Conservation (phyloP, 2,329 filamentous ascomycete species). For the Xylaria hypoxylon region DNA sequence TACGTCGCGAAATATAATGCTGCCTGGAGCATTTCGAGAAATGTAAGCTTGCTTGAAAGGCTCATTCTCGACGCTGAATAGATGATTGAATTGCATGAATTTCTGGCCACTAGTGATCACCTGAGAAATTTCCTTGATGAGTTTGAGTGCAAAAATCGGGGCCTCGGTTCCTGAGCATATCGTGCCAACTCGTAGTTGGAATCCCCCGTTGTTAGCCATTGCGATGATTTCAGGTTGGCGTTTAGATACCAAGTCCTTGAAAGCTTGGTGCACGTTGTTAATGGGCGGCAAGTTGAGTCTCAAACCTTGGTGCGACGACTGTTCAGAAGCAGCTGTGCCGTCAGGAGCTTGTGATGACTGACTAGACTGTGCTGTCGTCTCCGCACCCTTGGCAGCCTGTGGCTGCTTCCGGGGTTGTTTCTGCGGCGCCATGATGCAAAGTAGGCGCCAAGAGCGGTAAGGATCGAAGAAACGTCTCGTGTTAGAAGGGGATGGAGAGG, state of each 20-base stretch:
- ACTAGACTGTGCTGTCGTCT: background rate
- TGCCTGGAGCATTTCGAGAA: slow-evolving; percentile 65
- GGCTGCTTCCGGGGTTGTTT: background rate
- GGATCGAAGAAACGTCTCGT: background rate
- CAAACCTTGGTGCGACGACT: slow-evolving; percentile 30
- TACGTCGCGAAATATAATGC: slow-evolving; percentile 69
- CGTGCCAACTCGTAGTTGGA: slow-evolving; percentile 67
- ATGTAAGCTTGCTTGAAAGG: slow-evolving; percentile 74
- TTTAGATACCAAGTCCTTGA: slow-evolving; percentile 47
- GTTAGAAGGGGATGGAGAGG: background rate
- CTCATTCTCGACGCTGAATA: slow-evolving; percentile 73
- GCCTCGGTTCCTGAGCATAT: slow-evolving; percentile 85
- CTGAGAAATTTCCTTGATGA: slow-evolving; percentile 62
- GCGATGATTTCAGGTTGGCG: slow-evolving; percentile 36
- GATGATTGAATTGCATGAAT: slow-evolving; percentile 62
- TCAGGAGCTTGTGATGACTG: slow-evolving; percentile 3
- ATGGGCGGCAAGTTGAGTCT: slow-evolving; percentile 45
- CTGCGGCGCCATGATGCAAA: slow-evolving; percentile 26
- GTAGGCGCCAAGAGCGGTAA: background rate
- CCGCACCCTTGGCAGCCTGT: background rate
- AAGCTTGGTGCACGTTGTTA: slow-evolving; percentile 46
- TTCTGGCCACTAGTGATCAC: slow-evolving; percentile 47
- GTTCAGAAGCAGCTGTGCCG: background rate
- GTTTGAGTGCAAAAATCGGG: slow-evolving; percentile 73
- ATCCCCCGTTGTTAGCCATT: slow-evolving; percentile 46